Evolutionary conservation across 1,284 basidiomycete genomes (phyloP).

Genomic region (Microbotryum silenes-acaulis): DNA sequence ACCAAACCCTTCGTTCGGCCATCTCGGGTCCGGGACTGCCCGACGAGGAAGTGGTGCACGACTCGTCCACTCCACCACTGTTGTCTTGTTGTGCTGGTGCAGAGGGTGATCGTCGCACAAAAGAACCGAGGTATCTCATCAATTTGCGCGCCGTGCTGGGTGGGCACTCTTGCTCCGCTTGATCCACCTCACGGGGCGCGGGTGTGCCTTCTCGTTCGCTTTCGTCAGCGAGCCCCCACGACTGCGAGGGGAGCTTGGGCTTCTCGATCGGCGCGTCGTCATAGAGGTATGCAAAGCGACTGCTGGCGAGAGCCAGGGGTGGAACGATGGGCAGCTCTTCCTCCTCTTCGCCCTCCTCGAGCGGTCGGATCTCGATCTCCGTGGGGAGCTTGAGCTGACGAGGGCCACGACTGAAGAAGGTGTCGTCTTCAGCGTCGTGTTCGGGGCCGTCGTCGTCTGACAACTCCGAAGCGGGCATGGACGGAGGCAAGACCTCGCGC

Average conservation of each 20-base stretch:
- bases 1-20: background rate
- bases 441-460: background rate
- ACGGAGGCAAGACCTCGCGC: background rate
- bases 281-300: constrained; percentile 22
- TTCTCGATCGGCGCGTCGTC: constrained; percentile 22
- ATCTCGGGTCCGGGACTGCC: constrained; percentile 6
- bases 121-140: constrained; percentile 23
- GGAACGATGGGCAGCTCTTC: constrained; percentile 11
- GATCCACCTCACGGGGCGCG: background rate
- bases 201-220: background rate
- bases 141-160: constrained; percentile 12
- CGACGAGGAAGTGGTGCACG: background rate
- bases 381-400: background rate
- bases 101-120: constrained; percentile 21
- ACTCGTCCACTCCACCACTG: background rate
- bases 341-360: background rate
- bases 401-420: constrained; percentile 15
- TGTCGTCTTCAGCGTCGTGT: constrained; percentile 16
- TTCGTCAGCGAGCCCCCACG: background rate
- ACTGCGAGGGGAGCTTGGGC: constrained; percentile 11
- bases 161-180: background rate
- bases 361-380: too few species aligned
- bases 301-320: constrained; percentile 24
- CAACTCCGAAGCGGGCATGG: background rate
- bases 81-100: constrained; percentile 8